Evolutionary conservation across 2,329 filamentous ascomycete genomes (phyloP), one percentile per base, ranked within the genome.

Genomic region (Bipolaris gigantea): DNA sequence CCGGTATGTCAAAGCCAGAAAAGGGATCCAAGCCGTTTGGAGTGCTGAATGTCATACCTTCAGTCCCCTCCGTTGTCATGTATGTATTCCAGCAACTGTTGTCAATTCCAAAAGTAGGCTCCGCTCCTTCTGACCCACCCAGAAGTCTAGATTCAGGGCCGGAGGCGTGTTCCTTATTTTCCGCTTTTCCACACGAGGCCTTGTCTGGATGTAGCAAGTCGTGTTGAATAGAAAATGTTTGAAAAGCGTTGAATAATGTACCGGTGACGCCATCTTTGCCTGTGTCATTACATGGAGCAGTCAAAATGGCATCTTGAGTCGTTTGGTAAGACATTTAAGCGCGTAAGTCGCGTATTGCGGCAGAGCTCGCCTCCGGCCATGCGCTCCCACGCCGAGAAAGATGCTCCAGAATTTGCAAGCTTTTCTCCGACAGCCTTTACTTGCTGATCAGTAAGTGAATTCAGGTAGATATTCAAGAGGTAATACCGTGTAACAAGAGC

Each of bases 401-500:
- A 49, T 71, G 66, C 18, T 65, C 50, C 2, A 71, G 61, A 33
- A 69, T 50, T 9, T 60, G 48, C 10, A 70, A 52, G 27, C 64
- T 66, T 45, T 59, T 65, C 9, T 65, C 61, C 6, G 66, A 59
- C 35, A 68, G 54, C 30, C 68, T 71, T 47, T 4, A n/a, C 8
- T 1, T 21, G n/a, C 4, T 19, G 15, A 54, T 62, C 19, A 65
- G 52, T n/a, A n/a, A 30, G n/a, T 9, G 13, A 8, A 11, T 21
- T n/a, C 32, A 1, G 1, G 3, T 4, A 7, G 32, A 10, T 1
- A 44, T 47, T 7, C 15, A 11, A 1, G 10, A 16, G 3, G 5
- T 32, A 69, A 48, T 74, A 80, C 74, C 75, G 77, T 3, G 76
- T 57, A 0, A 77, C 76, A 13, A 73, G 73, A 0, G 66, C 52